These are phyloP conservation scores for Penstemon newberryi DNA, from an alignment of 257 asterid genomes.

Conservation along the genomic window DNA sequence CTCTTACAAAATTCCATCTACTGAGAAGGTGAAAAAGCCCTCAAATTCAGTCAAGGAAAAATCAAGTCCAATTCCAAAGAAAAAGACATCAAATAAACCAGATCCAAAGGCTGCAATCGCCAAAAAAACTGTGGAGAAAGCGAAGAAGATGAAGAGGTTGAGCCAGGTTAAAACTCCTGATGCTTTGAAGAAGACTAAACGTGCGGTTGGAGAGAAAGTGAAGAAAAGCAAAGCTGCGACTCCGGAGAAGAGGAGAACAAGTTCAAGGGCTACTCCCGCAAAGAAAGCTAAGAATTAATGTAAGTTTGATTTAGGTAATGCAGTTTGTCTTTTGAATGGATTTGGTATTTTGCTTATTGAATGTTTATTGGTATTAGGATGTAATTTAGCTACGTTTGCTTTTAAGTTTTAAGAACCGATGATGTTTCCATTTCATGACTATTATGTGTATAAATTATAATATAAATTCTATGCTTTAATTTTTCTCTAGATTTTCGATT, in stretches of 20 bases:
- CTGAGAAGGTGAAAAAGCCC: slow-evolving; percentile 30
- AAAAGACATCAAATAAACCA: slow-evolving; percentile 22
- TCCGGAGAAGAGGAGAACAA: slow-evolving; percentile 27
- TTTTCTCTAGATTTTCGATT: too few relatives aligned
- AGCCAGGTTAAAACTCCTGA: slow-evolving; percentile 61
- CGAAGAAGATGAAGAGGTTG: slow-evolving; percentile 49
- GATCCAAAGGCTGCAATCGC: slow-evolving; percentile 5
- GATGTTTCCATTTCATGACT: neutral
- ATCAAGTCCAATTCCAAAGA: neutral
- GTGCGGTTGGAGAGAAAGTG: slow-evolving; percentile 23
- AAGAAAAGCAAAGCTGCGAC: neutral
- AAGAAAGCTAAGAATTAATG: slow-evolving; percentile 34
- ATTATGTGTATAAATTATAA: neutral
- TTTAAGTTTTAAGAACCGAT: neutral
- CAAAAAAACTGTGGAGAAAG: slow-evolving; percentile 31
- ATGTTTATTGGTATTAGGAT: too few relatives aligned
- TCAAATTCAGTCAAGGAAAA: slow-evolving; percentile 1
- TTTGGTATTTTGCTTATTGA: too few relatives aligned
- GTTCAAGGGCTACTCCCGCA: slow-evolving; percentile 22
- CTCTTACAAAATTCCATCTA: slow-evolving; percentile 42
- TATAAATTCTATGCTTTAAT: too few relatives aligned
- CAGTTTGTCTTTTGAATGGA: too few relatives aligned
- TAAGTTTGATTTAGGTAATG: neutral
- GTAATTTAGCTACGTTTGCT: neutral
- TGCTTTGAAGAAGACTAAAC: slow-evolving; percentile 40